Base-by-base conservation (phyloP, 352 stramenopile genomes). In the Pythium aquatile region DNA sequence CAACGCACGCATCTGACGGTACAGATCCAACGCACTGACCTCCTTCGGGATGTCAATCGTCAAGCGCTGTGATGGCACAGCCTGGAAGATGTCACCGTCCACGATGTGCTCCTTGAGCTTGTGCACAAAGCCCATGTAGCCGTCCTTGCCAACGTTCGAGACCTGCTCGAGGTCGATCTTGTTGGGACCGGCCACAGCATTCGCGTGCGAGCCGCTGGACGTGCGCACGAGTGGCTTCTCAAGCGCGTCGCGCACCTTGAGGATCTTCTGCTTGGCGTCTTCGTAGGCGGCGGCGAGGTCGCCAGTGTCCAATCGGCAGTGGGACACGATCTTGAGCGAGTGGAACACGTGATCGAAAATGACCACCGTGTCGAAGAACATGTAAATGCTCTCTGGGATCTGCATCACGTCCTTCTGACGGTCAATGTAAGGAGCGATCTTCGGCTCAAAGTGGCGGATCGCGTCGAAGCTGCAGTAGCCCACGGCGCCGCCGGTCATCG, bases 271-370 rank as follows among this genome's bases (percentile, higher is more conserved):
- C 17, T 77, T 87, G 5, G 86, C 87, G 17, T 86, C 78, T 48
- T 81, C 76, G 64, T 94, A 96, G 9, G 86, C 86, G 7, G 74
- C 67, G 1, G 70, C 67, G 29, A 95, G 71, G 63, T 94, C 73
- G 16, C 55, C 71, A 20, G 81, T 90, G 70, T 93, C 81, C 35
- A 94, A 65, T 52, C 78, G 81, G 59, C 77, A 85, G 61, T 96
- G 88, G 39, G 84, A 94, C 24, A 96, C 84, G 54, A 96, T 84
- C 77, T 94, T 94, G 69, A 96, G 76, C 72, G 88, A 91, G 73
- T 96, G 87, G 68, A 93, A 93, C 9, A 94, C 87, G 73, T 96
- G 88, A 70, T 96, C 88, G 66, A 96, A 96, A 33, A 96, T 86
- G 46, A 96, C 82, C 44, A 95, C 77, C 57, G 87, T 95, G 73